phyloP scores from a whole-genome alignment of 164 flowering plant genomes.

The Echeveria elegans region DNA sequence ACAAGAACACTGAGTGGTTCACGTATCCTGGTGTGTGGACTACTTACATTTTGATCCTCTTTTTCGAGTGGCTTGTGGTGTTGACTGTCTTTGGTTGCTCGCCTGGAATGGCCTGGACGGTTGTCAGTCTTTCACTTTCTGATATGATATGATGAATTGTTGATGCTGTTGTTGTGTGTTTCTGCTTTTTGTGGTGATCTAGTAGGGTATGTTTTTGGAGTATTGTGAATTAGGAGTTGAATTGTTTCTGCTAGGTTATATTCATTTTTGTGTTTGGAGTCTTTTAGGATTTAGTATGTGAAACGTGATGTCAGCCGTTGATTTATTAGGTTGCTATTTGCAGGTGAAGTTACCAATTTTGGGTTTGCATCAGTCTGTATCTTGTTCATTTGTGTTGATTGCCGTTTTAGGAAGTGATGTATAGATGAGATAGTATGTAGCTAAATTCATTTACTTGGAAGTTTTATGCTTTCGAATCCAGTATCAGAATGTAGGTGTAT shows the following conservation, averaged over 20 bases:
- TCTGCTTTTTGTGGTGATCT: neutral
- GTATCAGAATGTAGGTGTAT: too few species aligned
- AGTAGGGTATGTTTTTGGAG: too few species aligned
- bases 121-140: slow-evolving; percentile 54
- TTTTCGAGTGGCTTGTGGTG: slow-evolving; percentile 56
- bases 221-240: neutral
- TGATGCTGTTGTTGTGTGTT: neutral
- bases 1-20: slow-evolving; percentile 72
- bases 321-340: too few species aligned
- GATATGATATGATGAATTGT: slow-evolving; percentile 24
- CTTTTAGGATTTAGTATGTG: neutral
- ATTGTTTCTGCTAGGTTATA: too few species aligned
- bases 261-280: neutral
- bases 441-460: neutral
- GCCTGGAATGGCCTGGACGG: slow-evolving; percentile 75
- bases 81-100: slow-evolving; percentile 50
- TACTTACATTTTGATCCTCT: slow-evolving; percentile 48
- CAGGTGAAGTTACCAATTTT: too few species aligned
- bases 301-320: neutral
- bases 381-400: too few species aligned
- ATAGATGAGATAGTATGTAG: neutral
- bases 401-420: too few species aligned
- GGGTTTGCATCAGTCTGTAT: too few species aligned
- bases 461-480: too few species aligned
- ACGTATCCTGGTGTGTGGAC: slow-evolving; percentile 79